phyloP scores from a whole-genome alignment of 192 early-diverging fungal genomes.

The Gaertneriomyces semiglobifer region DNA sequence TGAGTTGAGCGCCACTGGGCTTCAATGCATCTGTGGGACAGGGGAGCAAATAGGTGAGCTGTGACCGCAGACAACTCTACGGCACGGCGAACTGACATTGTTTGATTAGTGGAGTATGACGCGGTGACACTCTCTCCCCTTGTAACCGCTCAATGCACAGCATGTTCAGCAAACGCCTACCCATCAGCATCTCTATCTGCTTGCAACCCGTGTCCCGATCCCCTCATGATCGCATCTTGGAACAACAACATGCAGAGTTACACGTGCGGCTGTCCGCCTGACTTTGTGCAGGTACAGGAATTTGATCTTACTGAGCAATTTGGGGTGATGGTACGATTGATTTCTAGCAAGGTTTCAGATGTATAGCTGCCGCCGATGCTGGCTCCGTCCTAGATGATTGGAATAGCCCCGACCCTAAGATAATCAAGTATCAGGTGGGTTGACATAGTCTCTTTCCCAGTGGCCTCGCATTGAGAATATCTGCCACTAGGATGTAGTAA shows the following conservation, averaged over 20 bases:
- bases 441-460: neutral
- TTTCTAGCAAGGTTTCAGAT: conserved; percentile 25
- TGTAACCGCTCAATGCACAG: conserved; percentile 21
- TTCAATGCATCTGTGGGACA: conserved; percentile 17
- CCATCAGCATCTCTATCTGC: conserved; percentile 29
- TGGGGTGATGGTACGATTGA: neutral
- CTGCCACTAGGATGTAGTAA: conserved; percentile 8
- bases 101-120: conserved; percentile 18
- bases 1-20: conserved; percentile 3
- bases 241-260: conserved; percentile 16
- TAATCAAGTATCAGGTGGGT: conserved; percentile 10
- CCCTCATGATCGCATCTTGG: conserved; percentile 30
- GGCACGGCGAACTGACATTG: neutral
- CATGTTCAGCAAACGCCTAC: conserved; percentile 31
- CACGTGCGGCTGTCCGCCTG: conserved; percentile 37
- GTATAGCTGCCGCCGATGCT: conserved; percentile 18
- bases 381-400: neutral
- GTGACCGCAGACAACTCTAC: neutral
- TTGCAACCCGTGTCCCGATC: conserved; percentile 38
- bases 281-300: conserved; percentile 23
- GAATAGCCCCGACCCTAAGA: neutral
- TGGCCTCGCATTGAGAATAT: conserved; percentile 1
- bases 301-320: conserved; percentile 13
- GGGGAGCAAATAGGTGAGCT: conserved; percentile 18
- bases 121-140: conserved; percentile 20